Evolutionary conservation across 2,329 filamentous ascomycete genomes (phyloP).

Genomic region (Fusarium virguliforme): DNA sequence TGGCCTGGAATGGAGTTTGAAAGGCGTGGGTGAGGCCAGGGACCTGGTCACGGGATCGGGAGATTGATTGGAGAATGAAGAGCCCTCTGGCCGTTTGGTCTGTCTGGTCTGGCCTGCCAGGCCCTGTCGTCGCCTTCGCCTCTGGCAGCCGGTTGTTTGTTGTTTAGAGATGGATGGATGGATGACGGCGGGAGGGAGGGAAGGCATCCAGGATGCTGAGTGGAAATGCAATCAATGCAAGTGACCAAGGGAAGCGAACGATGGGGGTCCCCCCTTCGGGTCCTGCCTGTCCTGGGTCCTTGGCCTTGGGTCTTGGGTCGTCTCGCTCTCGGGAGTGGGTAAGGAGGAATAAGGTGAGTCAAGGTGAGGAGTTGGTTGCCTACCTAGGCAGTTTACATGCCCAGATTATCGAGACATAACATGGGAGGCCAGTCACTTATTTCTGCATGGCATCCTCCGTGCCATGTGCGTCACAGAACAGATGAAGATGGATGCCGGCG

Average conservation of each 20-base stretch:
- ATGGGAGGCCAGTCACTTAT: not conserved
- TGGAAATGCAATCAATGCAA: slow-evolving; percentile 22
- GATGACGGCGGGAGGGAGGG: not conserved
- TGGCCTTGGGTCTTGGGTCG: not conserved
- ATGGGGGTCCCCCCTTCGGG: slow-evolving; percentile 9
- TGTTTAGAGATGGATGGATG: slow-evolving; percentile 9
- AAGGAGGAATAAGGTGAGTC: slow-evolving; percentile 2
- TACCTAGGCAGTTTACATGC: no score
- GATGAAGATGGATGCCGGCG: slow-evolving; percentile 29
- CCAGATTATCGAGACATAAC: slow-evolving; percentile 1
- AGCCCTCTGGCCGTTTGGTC: slow-evolving; percentile 5
- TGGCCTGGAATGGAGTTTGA: slow-evolving; percentile 17
- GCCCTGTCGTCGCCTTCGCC: not conserved
- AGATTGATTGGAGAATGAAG: slow-evolving; percentile 23
- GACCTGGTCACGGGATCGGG: slow-evolving; percentile 29
- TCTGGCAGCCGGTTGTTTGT: slow-evolving; percentile 3
- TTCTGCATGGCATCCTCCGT: slow-evolving; percentile 24
- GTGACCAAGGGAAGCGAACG: slow-evolving; percentile 19
- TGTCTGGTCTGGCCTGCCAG: not conserved
- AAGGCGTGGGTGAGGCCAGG: slow-evolving; percentile 20
- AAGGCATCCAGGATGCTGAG: not conserved
- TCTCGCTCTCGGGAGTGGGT: not conserved
- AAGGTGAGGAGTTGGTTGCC: not conserved
- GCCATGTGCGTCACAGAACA: slow-evolving; percentile 31
- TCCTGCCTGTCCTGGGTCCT: not conserved